phyloP scores from a whole-genome alignment of 768 basidiomycete genomes.

The Trametes punicea region DNA sequence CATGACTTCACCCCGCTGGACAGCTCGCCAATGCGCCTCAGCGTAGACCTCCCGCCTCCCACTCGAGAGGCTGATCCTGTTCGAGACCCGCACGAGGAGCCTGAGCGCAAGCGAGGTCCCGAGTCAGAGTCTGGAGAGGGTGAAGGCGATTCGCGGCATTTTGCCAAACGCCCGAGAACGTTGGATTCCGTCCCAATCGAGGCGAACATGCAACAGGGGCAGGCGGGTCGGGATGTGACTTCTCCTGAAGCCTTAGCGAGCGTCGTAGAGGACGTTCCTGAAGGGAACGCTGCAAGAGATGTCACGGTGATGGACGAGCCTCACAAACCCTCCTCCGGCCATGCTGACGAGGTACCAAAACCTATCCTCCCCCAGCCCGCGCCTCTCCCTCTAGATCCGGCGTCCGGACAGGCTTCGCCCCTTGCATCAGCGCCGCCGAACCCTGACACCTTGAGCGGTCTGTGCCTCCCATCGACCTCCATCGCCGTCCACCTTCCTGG shows the following conservation, averaged over 20 bases:
- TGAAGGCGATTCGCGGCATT: not conserved
- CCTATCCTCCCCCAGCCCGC: too few species aligned
- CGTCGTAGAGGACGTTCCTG: not conserved
- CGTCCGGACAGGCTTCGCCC: not conserved
- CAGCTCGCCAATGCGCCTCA: not conserved
- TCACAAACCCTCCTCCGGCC: too few species aligned
- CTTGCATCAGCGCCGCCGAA: not conserved
- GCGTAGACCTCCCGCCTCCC: not conserved
- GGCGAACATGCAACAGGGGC: not conserved
- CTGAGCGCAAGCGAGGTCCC: not conserved
- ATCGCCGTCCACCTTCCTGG: not conserved
- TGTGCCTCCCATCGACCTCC: not conserved
- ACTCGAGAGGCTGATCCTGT: not conserved
- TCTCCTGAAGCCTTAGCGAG: not conserved
- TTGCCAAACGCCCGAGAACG: not conserved
- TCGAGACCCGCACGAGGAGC: not conserved
- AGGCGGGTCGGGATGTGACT: not conserved
- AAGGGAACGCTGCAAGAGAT: not conserved
- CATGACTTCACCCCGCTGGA: constrained; percentile 4
- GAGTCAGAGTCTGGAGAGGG: not conserved
- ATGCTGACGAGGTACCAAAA: too few species aligned
- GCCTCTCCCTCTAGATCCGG: not conserved
- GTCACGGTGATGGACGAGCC: not conserved
- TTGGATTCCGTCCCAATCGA: not conserved
- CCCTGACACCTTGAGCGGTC: too few species aligned